Conservation (phyloP, 2,329 filamentous ascomycete species). For the Aschersonia sp. region DNA sequence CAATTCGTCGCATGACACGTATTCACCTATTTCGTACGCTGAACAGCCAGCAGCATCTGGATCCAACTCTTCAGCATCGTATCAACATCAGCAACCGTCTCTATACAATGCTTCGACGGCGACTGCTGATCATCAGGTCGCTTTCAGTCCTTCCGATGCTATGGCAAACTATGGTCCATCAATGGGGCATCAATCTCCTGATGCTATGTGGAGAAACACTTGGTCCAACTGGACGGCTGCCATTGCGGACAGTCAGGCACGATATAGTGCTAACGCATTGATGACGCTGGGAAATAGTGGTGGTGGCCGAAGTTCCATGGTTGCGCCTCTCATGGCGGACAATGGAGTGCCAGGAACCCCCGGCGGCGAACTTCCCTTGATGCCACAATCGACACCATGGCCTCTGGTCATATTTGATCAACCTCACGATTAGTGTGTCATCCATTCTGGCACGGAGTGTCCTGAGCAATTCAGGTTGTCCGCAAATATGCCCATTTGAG, state of each 20-base stretch:
- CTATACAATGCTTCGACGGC: constrained; percentile 14
- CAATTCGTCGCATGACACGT: constrained; percentile 13
- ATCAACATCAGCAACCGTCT: constrained; percentile 10
- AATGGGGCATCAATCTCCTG: constrained; percentile 12
- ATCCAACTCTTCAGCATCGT: constrained; percentile 4
- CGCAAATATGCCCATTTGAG: too few species aligned
- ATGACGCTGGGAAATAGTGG: constrained; percentile 26
- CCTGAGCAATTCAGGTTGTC: too few species aligned
- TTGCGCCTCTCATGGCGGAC: constrained; percentile 2
- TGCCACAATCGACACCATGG: constrained; percentile 15
- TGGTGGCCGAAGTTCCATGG: neutral
- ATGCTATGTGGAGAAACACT: constrained; percentile 26
- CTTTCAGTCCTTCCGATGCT: constrained; percentile 12
- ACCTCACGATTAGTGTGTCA: neutral
- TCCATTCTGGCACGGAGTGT: too few species aligned
- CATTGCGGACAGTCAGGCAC: constrained; percentile 32
- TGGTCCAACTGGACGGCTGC: constrained; percentile 42
- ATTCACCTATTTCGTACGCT: constrained; percentile 15
- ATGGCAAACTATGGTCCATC: constrained; percentile 25
- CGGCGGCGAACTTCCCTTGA: constrained; percentile 10
- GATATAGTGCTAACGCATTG: constrained; percentile 33
- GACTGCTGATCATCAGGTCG: constrained; percentile 8
- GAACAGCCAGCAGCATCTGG: constrained; percentile 7
- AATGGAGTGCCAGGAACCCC: neutral
- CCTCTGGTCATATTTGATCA: constrained; percentile 17